These are phyloP conservation scores for Sextonia rubra DNA, from an alignment of 164 flowering plant species.

Conservation along the genomic window DNA sequence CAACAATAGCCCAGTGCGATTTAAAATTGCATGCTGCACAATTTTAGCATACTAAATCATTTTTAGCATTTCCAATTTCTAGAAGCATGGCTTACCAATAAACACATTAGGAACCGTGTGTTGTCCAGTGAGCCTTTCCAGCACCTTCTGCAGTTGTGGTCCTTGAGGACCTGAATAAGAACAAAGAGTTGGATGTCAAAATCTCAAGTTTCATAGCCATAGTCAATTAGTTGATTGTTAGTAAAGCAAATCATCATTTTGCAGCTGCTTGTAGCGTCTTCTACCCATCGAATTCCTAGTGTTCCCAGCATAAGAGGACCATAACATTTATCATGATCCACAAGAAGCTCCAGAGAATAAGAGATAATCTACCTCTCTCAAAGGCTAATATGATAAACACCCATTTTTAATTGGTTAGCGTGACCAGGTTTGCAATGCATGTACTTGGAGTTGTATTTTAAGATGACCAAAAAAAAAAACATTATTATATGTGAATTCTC, in stretches of 20 bases:
- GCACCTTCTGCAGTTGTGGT: conserved; percentile 80
- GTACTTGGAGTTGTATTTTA: no score
- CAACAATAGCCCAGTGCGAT: neutral
- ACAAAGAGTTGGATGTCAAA: neutral
- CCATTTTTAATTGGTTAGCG: no score
- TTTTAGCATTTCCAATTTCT: neutral
- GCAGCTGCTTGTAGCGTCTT: neutral
- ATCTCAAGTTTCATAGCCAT: neutral
- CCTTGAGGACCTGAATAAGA: conserved; percentile 78
- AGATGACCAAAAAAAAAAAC: no score
- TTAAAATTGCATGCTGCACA: neutral
- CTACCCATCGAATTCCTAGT: neutral
- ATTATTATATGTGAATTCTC: no score
- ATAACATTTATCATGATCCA: neutral
- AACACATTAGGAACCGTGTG: conserved; percentile 95
- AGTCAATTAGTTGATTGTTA: neutral
- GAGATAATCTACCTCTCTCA: no score
- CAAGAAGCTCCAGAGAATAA: no score
- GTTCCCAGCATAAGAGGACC: neutral
- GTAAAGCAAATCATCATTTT: neutral
- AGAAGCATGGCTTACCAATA: conserved; percentile 48
- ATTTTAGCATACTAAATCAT: neutral
- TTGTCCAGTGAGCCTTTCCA: conserved; percentile 94
- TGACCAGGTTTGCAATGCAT: no score
- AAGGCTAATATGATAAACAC: no score